A percentile compares a stretch with the other conserved stretches of the same genome.
phyloP scores from a whole-genome alignment of 2,329 filamentous ascomycete genomes.

The Aspergillus sp. region DNA sequence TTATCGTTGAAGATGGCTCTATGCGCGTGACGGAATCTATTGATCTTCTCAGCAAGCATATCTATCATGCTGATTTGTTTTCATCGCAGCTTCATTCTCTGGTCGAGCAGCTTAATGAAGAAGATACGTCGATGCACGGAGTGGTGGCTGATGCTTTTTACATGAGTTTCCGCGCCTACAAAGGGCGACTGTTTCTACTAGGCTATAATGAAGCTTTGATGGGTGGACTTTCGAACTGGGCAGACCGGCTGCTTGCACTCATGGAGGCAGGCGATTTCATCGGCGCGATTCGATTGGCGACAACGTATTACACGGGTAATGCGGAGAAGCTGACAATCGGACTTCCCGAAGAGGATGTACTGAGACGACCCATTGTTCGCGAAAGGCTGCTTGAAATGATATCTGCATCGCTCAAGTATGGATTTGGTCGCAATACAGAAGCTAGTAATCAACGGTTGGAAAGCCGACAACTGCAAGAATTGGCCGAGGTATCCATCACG shows the following conservation, averaged over 20 bases:
- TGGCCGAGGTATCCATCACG: slow-evolving; percentile 77
- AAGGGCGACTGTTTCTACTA: slow-evolving; percentile 84
- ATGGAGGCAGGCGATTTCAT: slow-evolving; percentile 98
- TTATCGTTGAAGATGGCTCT: slow-evolving; percentile 83
- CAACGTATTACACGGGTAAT: slow-evolving; percentile 84
- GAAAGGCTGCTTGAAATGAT: slow-evolving; percentile 93
- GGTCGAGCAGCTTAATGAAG: slow-evolving; percentile 83
- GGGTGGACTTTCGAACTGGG: slow-evolving; percentile 93
- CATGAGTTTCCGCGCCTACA: slow-evolving; percentile 96
- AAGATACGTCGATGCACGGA: slow-evolving; percentile 85
- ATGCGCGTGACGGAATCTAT: slow-evolving; percentile 93
- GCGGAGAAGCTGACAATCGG: slow-evolving; percentile 94
- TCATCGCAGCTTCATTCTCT: slow-evolving; percentile 78
- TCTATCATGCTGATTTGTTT: slow-evolving; percentile 87
- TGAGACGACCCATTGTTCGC: slow-evolving; percentile 75
- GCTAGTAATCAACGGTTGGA: slow-evolving; percentile 47
- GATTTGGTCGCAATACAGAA: slow-evolving; percentile 62
- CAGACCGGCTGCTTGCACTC: slow-evolving; percentile 82
- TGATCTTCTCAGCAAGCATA: slow-evolving; percentile 84
- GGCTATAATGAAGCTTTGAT: slow-evolving; percentile 93
- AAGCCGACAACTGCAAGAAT: slow-evolving; percentile 63
- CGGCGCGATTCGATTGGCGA: slow-evolving; percentile 82
- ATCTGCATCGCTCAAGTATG: slow-evolving; percentile 82
- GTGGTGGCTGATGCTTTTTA: slow-evolving; percentile 96
- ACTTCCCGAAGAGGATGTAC: slow-evolving; percentile 72